These are phyloP conservation scores for Aspergillus amoenus DNA, from an alignment of 2,329 filamentous ascomycete genomes.

Conservation along the genomic window DNA sequence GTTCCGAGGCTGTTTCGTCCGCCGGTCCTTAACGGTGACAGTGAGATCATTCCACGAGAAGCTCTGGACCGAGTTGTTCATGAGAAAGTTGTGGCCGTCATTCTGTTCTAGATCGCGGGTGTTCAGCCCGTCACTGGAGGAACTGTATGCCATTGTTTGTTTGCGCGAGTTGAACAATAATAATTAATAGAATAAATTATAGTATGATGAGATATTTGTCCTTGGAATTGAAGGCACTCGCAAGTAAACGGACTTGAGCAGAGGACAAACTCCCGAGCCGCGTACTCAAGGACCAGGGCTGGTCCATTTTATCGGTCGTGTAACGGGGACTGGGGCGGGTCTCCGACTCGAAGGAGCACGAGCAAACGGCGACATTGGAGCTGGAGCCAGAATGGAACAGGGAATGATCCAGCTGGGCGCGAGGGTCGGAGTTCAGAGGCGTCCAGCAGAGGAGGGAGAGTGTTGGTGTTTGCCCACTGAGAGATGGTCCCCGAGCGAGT, in stretches of 20 bases:
- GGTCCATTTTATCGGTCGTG: conserved; percentile 7
- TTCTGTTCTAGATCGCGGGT: conserved; percentile 31
- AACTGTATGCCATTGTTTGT: conserved; percentile 3
- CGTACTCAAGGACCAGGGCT: background rate
- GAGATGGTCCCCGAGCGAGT: background rate
- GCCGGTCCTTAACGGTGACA: conserved; percentile 70
- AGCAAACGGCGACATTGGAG: background rate
- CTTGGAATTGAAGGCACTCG: background rate
- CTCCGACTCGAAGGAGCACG: background rate
- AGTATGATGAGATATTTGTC: background rate
- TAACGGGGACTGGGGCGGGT: conserved; percentile 3
- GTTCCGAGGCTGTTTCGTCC: conserved; percentile 61
- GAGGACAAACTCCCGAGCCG: background rate
- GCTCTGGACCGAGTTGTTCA: conserved; percentile 62
- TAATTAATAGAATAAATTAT: background rate
- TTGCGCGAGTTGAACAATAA: background rate
- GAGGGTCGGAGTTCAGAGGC: background rate
- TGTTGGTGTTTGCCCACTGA: background rate
- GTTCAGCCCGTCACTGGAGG: conserved; percentile 7
- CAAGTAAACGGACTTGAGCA: background rate
- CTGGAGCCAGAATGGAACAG: background rate
- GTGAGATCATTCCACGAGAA: conserved; percentile 67
- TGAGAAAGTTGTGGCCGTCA: conserved; percentile 30
- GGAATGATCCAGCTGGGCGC: background rate
- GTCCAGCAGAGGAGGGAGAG: background rate